Percentiles rank a stretch among this genome's conserved stretches.
phyloP scores from a whole-genome alignment of 768 basidiomycete genomes.

The Antrodiella citrinella region DNA sequence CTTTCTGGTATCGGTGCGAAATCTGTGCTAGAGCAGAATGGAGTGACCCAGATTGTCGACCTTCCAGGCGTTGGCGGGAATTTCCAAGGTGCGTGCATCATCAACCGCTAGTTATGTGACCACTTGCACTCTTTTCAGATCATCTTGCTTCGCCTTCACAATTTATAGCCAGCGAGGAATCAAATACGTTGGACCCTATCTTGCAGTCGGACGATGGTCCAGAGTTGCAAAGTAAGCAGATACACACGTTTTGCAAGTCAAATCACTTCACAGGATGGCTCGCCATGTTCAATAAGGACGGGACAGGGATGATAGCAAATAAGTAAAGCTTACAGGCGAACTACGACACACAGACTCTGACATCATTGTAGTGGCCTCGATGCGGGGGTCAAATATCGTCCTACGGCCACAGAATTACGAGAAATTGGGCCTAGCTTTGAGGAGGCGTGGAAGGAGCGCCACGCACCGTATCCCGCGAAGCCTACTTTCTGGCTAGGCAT shows the following conservation, averaged over 20 bases:
- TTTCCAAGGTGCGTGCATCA: conserved; percentile 25
- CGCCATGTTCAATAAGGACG: conserved; percentile 27
- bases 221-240: conserved; percentile 25
- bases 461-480: conserved; percentile 16
- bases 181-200: conserved; percentile 41
- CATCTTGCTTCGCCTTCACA: conserved; percentile 19
- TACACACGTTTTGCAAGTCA: background rate
- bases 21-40: conserved; percentile 22
- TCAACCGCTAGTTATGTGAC: background rate
- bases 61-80: conserved; percentile 37
- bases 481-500: conserved; percentile 11
- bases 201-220: conserved; percentile 31
- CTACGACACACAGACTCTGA: no score
- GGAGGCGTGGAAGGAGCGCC: conserved; percentile 17
- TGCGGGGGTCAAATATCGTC: conserved; percentile 18
- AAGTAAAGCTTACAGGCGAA: no score
- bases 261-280: conserved; percentile 23
- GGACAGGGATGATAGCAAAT: conserved; percentile 42
- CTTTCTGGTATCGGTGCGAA: conserved; percentile 34
- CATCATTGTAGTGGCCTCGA: conserved; percentile 15
- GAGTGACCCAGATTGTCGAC: conserved; percentile 27
- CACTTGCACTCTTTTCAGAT: conserved; percentile 17
- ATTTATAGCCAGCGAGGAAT: conserved; percentile 36
- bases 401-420: conserved; percentile 13
- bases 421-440: conserved; percentile 18